These are phyloP conservation scores for Aspergillus brasiliensis DNA, from an alignment of 2,329 filamentous ascomycete genomes.

Conservation along the genomic window DNA sequence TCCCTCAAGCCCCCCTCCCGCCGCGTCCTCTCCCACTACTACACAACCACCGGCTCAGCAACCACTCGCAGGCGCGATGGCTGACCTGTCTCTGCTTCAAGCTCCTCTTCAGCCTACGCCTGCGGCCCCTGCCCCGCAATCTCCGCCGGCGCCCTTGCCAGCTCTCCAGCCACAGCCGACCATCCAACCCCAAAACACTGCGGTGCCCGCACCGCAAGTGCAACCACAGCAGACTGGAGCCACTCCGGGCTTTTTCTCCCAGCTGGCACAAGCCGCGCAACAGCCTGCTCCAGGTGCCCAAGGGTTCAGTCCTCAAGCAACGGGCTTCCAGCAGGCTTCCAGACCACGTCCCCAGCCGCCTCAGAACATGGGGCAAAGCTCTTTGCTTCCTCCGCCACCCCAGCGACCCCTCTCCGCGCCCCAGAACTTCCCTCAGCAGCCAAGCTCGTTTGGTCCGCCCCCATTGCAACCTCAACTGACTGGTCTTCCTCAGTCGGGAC, in stretches of 20 bases:
- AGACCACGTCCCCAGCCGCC: conserved; percentile 73
- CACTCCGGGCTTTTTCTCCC: conserved; percentile 54
- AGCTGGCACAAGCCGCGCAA: conserved; percentile 41
- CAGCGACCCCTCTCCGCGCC: conserved; percentile 84
- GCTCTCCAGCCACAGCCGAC: conserved; percentile 29
- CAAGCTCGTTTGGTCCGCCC: conserved; percentile 71
- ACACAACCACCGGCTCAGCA: conserved; percentile 28
- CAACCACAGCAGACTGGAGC: conserved; percentile 47
- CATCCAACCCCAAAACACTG: conserved; percentile 42
- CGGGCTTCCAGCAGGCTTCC: conserved; percentile 45
- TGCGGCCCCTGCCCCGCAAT: conserved; percentile 47
- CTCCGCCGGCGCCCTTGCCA: conserved; percentile 43
- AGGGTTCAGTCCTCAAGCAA: conserved; percentile 39
- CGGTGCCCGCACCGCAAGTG: conserved; percentile 33
- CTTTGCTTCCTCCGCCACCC: conserved; percentile 75
- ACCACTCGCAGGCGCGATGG: conserved; percentile 68
- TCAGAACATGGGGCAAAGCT: conserved; percentile 60
- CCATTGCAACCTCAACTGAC: conserved; percentile 84
- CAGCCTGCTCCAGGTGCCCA: conserved; percentile 22
- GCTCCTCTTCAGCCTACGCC: conserved; percentile 60
- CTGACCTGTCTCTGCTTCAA: conserved; percentile 66
- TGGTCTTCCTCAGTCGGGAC: conserved; percentile 60
- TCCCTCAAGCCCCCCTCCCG: conserved; percentile 22
- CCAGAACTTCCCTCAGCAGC: conserved; percentile 71
- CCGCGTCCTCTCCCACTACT: conserved; percentile 38